A percentile compares a stretch with the other conserved stretches of the same genome.
These are phyloP conservation scores for Yarrowia alimentaria DNA, from an alignment of 805 yeast genomes.

Conservation along the genomic window DNA sequence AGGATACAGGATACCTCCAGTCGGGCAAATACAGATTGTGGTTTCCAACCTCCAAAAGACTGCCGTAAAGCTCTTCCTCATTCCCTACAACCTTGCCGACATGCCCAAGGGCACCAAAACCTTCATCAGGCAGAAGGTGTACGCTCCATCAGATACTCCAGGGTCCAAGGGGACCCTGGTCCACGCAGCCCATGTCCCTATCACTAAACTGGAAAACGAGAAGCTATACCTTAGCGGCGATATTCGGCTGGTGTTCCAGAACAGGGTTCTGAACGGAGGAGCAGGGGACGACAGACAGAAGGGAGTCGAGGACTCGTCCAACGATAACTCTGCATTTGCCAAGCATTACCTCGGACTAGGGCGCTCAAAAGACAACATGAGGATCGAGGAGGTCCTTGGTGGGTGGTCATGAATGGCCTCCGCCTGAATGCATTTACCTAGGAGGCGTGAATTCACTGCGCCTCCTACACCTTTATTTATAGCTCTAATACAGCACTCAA, in stretches of 20 bases:
- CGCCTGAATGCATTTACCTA: background rate
- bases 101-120: conserved; percentile 38
- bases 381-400: conserved; percentile 16
- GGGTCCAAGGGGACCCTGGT: conserved; percentile 31
- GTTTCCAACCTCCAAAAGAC: conserved; percentile 39
- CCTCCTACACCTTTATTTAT: conserved; percentile 4
- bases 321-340: conserved; percentile 1
- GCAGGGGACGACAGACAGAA: conserved; percentile 1
- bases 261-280: conserved; percentile 11
- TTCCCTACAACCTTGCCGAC: conserved; percentile 39
- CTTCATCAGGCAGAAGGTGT: conserved; percentile 39
- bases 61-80: conserved; percentile 38
- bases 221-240: conserved; percentile 20
- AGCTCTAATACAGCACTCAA: too few relatives aligned
- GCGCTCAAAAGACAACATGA: conserved; percentile 21
- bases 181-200: conserved; percentile 20
- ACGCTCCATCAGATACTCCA: conserved; percentile 19
- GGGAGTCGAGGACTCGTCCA: conserved; percentile 2
- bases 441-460: background rate
- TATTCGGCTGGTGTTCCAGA: conserved; percentile 19
- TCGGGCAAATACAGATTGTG: conserved; percentile 40
- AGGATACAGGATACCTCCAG: conserved; percentile 39
- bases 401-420: conserved; percentile 7
- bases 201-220: conserved; percentile 3
- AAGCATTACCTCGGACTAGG: conserved; percentile 19